Base-by-base conservation (phyloP, 495 filamentous ascomycete species). In the Trichoderma parareesei region DNA sequence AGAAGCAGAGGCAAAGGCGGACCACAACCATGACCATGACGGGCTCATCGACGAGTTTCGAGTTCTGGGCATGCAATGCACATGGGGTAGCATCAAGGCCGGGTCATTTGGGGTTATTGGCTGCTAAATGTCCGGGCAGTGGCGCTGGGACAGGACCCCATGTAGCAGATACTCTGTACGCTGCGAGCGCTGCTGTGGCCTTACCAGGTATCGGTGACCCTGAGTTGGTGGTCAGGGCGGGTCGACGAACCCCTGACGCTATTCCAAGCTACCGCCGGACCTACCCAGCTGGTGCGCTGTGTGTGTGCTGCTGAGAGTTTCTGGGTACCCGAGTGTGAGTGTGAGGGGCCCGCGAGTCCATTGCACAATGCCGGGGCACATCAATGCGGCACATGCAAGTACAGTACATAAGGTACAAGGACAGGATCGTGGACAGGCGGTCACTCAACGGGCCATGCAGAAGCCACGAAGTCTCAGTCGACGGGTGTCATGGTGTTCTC, bases 21-120 rank as follows among this genome's bases (percentile, higher is more conserved):
- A 27, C 27, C 27, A 2, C 27, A 27, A 27, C 27, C 27, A 27
- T 27, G 27, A 27, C 27, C 48, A 20, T 18, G n/a, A 55, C 53
- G 27, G 53, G 53, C 53, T 57, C 53, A 57, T 57, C 27, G 53
- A 35, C 53, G 53, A 57, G 53, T 57, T 37, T 57, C 9, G 53
- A 11, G 20, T 57, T n/a, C 27, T 57, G 53, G 53, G 53, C 53
- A 8, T 57, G 53, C 53, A 14, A 49, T 49, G 53, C 53, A 57
- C 3, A 57, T 57, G 53, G 53, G 53, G 53, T 57, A 13, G 53
- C 53, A 57, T 57, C 53, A 57, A 27, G 53, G 53, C 37, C 53
- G 37, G 53, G 16, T 35, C 18, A 35, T 10, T 4, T 57, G 53
- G 27, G 35, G n/a, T 18, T 49, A 57, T 37, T 57, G 53, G 53